Percentiles rank a stretch among this genome's conserved stretches.
phyloP scores from a whole-genome alignment of 257 asterid genomes.

The Buddleja alternifolia region DNA sequence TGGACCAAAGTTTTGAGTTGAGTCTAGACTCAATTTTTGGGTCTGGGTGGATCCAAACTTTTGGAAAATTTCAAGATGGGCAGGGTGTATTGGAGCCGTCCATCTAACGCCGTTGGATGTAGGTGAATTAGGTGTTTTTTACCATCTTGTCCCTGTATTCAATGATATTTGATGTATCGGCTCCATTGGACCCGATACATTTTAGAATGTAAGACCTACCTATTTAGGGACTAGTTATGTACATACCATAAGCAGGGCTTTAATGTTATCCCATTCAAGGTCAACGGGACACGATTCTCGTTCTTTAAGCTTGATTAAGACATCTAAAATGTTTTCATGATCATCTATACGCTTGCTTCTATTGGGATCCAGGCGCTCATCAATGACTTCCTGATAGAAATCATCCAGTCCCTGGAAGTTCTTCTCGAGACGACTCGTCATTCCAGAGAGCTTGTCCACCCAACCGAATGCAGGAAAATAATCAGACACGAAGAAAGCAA shows the following conservation, averaged over 20 bases:
- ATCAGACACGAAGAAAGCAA: slow-evolving; percentile 13
- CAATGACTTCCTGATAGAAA: slow-evolving; percentile 15
- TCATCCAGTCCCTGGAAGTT: neutral
- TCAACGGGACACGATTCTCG: neutral
- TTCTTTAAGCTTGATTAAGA: slow-evolving; percentile 15
- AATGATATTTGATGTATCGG: too few species aligned
- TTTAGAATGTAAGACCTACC: too few species aligned
- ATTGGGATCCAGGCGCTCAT: neutral
- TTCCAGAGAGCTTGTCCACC: neutral
- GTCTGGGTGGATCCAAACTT: too few species aligned
- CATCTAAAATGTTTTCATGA: slow-evolving; percentile 7
- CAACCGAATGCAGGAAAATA: slow-evolving; percentile 16
- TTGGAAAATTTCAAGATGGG: too few species aligned
- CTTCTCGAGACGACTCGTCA: neutral
- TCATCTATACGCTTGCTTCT: neutral
- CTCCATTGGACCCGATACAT: neutral
- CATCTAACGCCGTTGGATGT: too few species aligned
- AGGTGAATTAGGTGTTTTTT: too few species aligned
- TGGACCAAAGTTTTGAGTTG: too few species aligned
- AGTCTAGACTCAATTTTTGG: too few species aligned
- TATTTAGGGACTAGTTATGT: too few species aligned
- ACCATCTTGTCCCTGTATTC: too few species aligned
- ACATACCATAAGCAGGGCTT: slow-evolving; percentile 12
- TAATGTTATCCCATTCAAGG: slow-evolving; percentile 6
- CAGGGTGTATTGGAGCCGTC: too few species aligned